Evolutionary conservation across 208 protist species (phyloP).

Genomic region (Leishmania martiniquensis): DNA sequence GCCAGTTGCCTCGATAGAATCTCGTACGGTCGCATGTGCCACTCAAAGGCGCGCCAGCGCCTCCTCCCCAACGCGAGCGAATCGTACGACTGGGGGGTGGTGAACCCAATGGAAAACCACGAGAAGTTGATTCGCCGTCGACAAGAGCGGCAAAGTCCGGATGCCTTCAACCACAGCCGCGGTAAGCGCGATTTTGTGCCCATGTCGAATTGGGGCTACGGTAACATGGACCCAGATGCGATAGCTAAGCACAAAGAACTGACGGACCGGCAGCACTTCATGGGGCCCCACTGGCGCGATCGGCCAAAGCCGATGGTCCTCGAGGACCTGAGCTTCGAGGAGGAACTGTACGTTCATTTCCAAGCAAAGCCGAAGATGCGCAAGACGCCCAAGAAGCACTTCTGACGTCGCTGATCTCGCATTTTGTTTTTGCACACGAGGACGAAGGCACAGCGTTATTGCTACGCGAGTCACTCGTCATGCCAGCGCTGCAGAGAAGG

Average conservation of each 20-base stretch:
- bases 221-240: constrained; percentile 91
- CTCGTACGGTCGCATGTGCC: constrained; percentile 84
- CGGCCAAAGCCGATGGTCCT: constrained; percentile 81
- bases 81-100: constrained; percentile 86
- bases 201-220: constrained; percentile 90
- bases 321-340: constrained; percentile 91
- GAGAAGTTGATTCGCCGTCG: constrained; percentile 54
- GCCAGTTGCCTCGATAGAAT: constrained; percentile 86
- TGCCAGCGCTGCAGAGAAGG: not conserved
- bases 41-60: constrained; percentile 80
- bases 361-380: constrained; percentile 88
- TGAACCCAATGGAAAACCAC: constrained; percentile 84
- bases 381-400: constrained; percentile 91
- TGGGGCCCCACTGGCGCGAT: constrained; percentile 88
- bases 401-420: constrained; percentile 29
- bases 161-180: constrained; percentile 78
- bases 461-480: not conserved
- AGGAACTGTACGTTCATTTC: constrained; percentile 90
- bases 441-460: not conserved
- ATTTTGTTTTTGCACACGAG: too few relatives aligned
- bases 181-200: constrained; percentile 90
- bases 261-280: constrained; percentile 85
- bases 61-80: constrained; percentile 83
- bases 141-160: constrained; percentile 70
- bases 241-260: constrained; percentile 88